A percentile compares a stretch with the other conserved stretches of the same genome.
These are phyloP conservation scores for Papiliotrema fonsecae DNA, from an alignment of 1,284 basidiomycete genomes.

Conservation along the genomic window DNA sequence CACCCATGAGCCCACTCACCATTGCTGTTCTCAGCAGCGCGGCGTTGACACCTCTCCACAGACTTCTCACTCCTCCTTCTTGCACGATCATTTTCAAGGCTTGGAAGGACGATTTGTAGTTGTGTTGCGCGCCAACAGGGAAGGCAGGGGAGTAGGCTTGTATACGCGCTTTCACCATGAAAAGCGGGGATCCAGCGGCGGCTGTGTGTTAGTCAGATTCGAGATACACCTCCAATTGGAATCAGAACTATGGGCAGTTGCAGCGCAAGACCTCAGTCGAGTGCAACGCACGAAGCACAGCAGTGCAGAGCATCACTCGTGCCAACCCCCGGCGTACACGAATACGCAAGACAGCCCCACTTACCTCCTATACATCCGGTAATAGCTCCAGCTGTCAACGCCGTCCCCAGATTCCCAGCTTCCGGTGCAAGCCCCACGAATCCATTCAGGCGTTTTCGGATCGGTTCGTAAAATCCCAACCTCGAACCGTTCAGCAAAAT, in stretches of 20 bases:
- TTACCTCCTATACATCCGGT: conserved; percentile 86
- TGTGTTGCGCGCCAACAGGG: conserved; percentile 90
- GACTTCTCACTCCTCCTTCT: conserved; percentile 70
- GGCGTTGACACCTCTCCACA: conserved; percentile 86
- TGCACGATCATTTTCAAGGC: conserved; percentile 75
- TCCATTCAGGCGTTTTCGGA: conserved; percentile 68
- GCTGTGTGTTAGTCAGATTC: conserved; percentile 52
- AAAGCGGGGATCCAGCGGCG: conserved; percentile 86
- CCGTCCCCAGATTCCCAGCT: conserved; percentile 67
- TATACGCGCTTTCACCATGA: conserved; percentile 95
- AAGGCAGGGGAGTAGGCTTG: conserved; percentile 92
- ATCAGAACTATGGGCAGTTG: not conserved
- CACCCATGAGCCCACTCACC: too few species aligned
- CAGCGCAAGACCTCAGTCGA: too few species aligned
- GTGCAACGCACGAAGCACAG: too few species aligned
- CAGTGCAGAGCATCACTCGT: too few species aligned
- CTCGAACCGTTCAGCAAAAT: conserved; percentile 91
- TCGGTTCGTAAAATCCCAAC: conserved; percentile 95
- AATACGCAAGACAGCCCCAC: too few species aligned
- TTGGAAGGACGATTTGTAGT: conserved; percentile 78
- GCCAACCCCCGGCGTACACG: too few species aligned
- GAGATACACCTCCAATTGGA: not conserved
- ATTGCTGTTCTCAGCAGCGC: conserved; percentile 90
- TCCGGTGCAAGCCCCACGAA: conserved; percentile 60
- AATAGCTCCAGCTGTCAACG: conserved; percentile 75